Conservation (phyloP, 2,329 filamentous ascomycete species). For the Elsinoe fawcettii region DNA sequence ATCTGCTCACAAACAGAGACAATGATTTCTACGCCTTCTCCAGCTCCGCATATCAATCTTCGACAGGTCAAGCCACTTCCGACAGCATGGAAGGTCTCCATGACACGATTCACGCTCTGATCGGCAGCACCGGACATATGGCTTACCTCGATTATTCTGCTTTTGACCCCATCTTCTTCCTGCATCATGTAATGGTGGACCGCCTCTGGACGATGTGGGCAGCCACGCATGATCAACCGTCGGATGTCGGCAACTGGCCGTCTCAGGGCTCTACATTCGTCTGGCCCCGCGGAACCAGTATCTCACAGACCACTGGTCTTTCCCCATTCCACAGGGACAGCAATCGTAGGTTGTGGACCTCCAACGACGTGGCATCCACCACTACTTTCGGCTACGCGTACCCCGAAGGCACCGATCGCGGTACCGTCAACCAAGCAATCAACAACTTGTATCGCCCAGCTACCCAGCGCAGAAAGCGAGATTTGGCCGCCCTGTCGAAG, state of each 20-base stretch:
- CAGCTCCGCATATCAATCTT: slow-evolving; percentile 54
- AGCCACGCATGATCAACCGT: slow-evolving; percentile 44
- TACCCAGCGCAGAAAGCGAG: slow-evolving; percentile 11
- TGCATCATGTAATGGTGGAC: slow-evolving; percentile 70
- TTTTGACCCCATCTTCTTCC: slow-evolving; percentile 72
- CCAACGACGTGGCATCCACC: slow-evolving; percentile 52
- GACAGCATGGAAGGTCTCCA: slow-evolving; percentile 52
- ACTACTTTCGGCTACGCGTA: slow-evolving; percentile 67
- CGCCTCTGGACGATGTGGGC: slow-evolving; percentile 73
- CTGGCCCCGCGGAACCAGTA: slow-evolving; percentile 44
- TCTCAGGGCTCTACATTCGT: slow-evolving; percentile 54
- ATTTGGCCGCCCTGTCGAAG: neutral
- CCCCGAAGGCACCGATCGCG: slow-evolving; percentile 45
- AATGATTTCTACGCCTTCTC: slow-evolving; percentile 59
- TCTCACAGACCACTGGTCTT: slow-evolving; percentile 37
- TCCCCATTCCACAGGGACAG: slow-evolving; percentile 58
- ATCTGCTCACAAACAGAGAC: slow-evolving; percentile 50
- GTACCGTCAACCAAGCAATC: slow-evolving; percentile 45
- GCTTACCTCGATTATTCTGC: slow-evolving; percentile 62
- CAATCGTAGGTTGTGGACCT: slow-evolving; percentile 60
- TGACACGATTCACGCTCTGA: slow-evolving; percentile 44
- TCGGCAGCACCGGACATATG: slow-evolving; percentile 59
- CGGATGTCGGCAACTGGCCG: slow-evolving; percentile 24
- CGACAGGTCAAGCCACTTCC: slow-evolving; percentile 38
- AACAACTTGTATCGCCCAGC: slow-evolving; percentile 53